A percentile compares a stretch with the other conserved stretches of the same genome.
These are phyloP conservation scores for Jacaranda mimosifolia DNA, from an alignment of 257 asterid species.

Conservation along the genomic window DNA sequence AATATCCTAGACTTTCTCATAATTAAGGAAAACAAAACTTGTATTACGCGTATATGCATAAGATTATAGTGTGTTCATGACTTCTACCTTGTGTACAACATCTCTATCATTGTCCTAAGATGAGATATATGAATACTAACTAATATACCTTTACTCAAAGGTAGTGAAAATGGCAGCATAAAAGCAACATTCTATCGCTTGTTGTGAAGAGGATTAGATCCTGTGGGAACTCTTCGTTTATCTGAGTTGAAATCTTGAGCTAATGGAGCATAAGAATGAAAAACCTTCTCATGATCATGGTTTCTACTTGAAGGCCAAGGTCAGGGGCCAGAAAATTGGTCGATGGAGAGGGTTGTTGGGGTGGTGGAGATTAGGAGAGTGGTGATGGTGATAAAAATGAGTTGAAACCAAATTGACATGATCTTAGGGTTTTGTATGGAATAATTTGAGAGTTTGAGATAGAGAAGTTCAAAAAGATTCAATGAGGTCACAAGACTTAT, in stretches of 20 bases:
- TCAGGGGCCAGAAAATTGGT: not conserved
- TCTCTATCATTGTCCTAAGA: constrained; percentile 25
- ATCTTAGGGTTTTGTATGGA: constrained; percentile 22
- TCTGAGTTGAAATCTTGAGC: constrained; percentile 46
- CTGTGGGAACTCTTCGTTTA: constrained; percentile 65
- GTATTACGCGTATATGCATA: constrained; percentile 18
- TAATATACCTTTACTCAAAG: constrained; percentile 24
- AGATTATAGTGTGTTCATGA: not conserved
- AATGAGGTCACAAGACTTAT: constrained; percentile 29
- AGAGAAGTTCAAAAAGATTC: not conserved
- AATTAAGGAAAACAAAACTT: not conserved
- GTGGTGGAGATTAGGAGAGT: constrained; percentile 46
- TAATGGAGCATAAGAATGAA: constrained; percentile 25
- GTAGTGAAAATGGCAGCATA: constrained; percentile 28
- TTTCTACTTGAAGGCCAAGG: constrained; percentile 30
- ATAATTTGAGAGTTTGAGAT: constrained; percentile 22
- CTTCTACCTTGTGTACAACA: constrained; percentile 22
- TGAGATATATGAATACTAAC: constrained; percentile 19
- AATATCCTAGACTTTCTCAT: not conserved
- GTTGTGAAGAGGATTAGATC: constrained; percentile 76
- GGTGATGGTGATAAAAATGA: constrained; percentile 44
- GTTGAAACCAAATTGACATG: constrained; percentile 49
- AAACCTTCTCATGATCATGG: not conserved
- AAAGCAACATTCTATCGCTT: constrained; percentile 37
- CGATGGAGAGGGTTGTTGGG: constrained; percentile 36